A percentile compares a stretch with the other conserved stretches of the same genome.
phyloP scores from a whole-genome alignment of 2,329 filamentous ascomycete species.

The Aspergillus piperis region DNA sequence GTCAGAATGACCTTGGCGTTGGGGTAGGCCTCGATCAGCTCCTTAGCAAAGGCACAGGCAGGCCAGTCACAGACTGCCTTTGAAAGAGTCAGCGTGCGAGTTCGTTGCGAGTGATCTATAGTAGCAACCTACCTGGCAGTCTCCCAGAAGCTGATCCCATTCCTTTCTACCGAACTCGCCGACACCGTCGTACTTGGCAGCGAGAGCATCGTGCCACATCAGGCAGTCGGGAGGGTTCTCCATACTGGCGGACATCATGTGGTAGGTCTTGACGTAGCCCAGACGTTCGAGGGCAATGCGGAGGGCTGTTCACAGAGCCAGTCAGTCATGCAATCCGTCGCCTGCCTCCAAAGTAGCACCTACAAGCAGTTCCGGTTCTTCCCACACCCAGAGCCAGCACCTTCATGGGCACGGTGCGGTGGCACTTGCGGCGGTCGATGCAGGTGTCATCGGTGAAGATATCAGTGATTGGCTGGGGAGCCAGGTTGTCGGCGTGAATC shows the following conservation, averaged over 20 bases:
- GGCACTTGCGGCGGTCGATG: conserved; percentile 67
- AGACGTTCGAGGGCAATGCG: conserved; percentile 66
- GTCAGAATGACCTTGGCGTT: conserved; percentile 72
- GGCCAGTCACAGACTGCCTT: conserved; percentile 70
- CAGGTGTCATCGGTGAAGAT: conserved; percentile 65
- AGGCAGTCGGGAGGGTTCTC: conserved; percentile 68
- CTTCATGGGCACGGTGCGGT: conserved; percentile 69
- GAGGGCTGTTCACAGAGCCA: conserved; percentile 50
- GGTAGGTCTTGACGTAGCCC: conserved; percentile 69
- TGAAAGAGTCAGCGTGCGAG: background rate
- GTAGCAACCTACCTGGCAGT: conserved; percentile 50
- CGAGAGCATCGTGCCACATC: conserved; percentile 70
- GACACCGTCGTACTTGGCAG: conserved; percentile 62
- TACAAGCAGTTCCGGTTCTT: conserved; percentile 70
- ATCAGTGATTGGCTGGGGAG: conserved; percentile 46
- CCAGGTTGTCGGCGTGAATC: conserved; percentile 39
- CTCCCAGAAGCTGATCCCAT: conserved; percentile 68
- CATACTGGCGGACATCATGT: conserved; percentile 71
- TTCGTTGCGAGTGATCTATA: background rate
- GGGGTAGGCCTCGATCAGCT: conserved; percentile 70
- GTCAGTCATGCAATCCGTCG: conserved; percentile 11
- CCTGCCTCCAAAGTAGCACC: conserved; percentile 28
- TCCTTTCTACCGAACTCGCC: conserved; percentile 66
- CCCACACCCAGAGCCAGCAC: conserved; percentile 70
- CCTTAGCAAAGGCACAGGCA: conserved; percentile 66